Evolutionary conservation across 805 yeast species (phyloP).

Genomic region (Komagataella pseudopastoris): DNA sequence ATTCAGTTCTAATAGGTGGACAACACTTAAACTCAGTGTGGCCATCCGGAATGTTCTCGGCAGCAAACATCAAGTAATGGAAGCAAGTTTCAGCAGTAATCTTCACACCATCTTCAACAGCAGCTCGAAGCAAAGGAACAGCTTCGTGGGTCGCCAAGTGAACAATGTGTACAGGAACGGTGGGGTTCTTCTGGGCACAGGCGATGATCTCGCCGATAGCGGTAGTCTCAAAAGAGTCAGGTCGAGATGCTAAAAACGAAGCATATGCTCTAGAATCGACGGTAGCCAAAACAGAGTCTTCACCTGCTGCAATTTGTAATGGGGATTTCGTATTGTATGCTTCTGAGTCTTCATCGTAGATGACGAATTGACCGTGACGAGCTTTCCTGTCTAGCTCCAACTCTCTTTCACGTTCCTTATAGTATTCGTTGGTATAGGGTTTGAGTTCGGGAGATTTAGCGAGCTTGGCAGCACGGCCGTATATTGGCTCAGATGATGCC

Average conservation of each 20-base stretch:
- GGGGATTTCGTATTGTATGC: constrained; percentile 21
- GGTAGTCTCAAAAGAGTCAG: constrained; percentile 76
- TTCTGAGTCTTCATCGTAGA: not conserved
- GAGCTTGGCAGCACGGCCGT: constrained; percentile 28
- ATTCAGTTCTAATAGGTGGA: constrained; percentile 79
- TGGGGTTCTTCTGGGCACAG: constrained; percentile 43
- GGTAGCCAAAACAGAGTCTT: constrained; percentile 23
- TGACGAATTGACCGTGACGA: not conserved
- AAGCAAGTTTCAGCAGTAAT: constrained; percentile 88
- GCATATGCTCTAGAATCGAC: constrained; percentile 54
- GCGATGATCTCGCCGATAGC: constrained; percentile 66
- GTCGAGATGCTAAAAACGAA: constrained; percentile 72
- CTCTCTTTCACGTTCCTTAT: not conserved
- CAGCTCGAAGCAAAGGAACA: constrained; percentile 55
- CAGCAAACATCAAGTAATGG: constrained; percentile 70
- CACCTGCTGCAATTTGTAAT: constrained; percentile 26
- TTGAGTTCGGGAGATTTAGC: constrained; percentile 18
- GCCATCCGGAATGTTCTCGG: constrained; percentile 67
- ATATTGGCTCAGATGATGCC: constrained; percentile 46
- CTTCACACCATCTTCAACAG: constrained; percentile 44
- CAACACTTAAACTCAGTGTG: constrained; percentile 86
- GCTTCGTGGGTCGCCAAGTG: constrained; percentile 84
- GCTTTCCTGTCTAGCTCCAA: not conserved
- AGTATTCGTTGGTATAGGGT: constrained; percentile 1
- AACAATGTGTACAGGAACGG: constrained; percentile 71